These are phyloP conservation scores for Endoconidiophora laricicola DNA, from an alignment of 2,329 filamentous ascomycete species.

Conservation along the genomic window DNA sequence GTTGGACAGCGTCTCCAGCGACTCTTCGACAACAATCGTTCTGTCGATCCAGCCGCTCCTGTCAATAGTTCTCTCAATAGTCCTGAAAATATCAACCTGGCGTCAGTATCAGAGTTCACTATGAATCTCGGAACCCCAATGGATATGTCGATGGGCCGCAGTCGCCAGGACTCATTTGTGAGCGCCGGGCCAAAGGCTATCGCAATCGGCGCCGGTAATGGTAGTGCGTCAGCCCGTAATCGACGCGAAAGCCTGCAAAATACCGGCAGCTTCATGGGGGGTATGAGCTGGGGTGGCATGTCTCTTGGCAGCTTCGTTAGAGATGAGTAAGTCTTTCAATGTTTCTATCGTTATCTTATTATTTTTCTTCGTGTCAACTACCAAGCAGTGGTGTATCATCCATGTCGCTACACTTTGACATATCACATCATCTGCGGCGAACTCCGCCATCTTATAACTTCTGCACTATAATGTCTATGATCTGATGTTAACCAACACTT, in stretches of 20 bases:
- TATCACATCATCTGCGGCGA: no score
- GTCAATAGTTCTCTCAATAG: no score
- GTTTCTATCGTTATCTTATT: neutral
- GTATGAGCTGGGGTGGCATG: slow-evolving; percentile 93
- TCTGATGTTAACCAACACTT: slow-evolving; percentile 13
- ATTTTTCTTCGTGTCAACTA: neutral
- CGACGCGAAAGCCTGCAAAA: slow-evolving; percentile 38
- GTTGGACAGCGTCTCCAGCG: no score
- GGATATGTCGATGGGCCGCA: slow-evolving; percentile 39
- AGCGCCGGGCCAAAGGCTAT: slow-evolving; percentile 50
- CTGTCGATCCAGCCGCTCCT: no score
- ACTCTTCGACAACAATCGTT: no score
- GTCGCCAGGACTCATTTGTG: slow-evolving; percentile 48
- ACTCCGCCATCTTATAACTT: neutral
- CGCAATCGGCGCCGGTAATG: slow-evolving; percentile 47
- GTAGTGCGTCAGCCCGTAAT: slow-evolving; percentile 38
- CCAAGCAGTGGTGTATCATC: neutral
- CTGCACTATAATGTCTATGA: neutral
- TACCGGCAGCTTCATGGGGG: slow-evolving; percentile 51
- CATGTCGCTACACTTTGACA: neutral
- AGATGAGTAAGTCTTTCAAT: slow-evolving; percentile 63
- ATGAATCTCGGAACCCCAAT: slow-evolving; percentile 45
- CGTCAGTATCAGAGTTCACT: slow-evolving; percentile 21
- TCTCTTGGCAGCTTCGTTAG: slow-evolving; percentile 94
- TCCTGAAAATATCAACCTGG: neutral